phyloP scores from a whole-genome alignment of 2,329 filamentous ascomycete species.

The Cladosporium sp. region DNA sequence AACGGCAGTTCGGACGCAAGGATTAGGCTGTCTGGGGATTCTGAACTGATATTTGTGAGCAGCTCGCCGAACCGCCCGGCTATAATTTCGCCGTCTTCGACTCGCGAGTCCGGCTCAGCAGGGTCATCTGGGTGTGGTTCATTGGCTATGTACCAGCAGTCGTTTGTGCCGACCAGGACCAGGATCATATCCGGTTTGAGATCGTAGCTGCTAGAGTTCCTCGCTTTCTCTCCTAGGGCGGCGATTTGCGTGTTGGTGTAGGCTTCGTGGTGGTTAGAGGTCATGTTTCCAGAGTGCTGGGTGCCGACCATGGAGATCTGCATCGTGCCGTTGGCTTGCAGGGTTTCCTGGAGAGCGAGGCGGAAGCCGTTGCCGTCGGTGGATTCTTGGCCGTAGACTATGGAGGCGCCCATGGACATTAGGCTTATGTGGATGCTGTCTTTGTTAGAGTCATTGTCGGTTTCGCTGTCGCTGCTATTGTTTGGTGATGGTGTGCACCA shows the following conservation, averaged over 20 bases:
- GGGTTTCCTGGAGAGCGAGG: neutral
- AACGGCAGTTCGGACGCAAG: neutral
- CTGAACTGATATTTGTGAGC: neutral
- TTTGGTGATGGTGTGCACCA: neutral
- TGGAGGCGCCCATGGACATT: conserved; percentile 7
- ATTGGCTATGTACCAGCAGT: conserved; percentile 4
- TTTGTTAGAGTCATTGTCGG: neutral
- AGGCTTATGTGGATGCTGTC: neutral
- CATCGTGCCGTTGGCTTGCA: neutral
- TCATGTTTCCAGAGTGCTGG: neutral
- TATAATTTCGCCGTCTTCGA: neutral
- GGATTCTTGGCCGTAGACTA: conserved; percentile 4
- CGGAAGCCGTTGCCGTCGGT: conserved; percentile 7
- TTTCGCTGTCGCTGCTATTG: neutral
- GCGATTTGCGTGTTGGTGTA: neutral
- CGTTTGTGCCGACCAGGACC: neutral
- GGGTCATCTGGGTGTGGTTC: neutral
- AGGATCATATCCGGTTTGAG: neutral
- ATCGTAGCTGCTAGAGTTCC: neutral
- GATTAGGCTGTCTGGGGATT: neutral
- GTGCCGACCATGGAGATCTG: neutral
- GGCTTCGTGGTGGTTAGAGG: conserved; percentile 5
- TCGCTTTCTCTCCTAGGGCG: neutral
- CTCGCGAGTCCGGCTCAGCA: neutral
- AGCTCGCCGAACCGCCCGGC: neutral